These are phyloP conservation scores for Saxophila tyrrhenica DNA, from an alignment of 495 filamentous ascomycete species.

Conservation along the genomic window DNA sequence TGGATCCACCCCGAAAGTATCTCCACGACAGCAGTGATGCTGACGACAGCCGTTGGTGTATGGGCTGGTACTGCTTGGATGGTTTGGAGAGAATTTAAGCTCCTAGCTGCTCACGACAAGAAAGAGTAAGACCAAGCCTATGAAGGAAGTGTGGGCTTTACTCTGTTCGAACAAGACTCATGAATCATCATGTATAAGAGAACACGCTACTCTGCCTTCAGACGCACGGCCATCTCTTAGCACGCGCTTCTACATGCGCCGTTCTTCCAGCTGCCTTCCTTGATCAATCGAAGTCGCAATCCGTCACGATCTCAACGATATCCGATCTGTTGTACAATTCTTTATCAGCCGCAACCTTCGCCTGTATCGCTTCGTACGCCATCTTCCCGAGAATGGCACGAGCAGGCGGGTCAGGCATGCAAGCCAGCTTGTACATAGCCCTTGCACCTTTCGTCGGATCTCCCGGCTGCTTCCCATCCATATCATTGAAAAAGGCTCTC, in stretches of 20 bases:
- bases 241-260: too few species aligned
- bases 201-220: too few species aligned
- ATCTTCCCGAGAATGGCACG: slow-evolving; percentile 35
- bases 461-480: slow-evolving; percentile 28
- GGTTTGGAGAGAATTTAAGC: background rate
- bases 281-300: slow-evolving; percentile 7
- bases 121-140: background rate
- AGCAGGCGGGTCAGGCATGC: slow-evolving; percentile 37
- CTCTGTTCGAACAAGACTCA: too few species aligned
- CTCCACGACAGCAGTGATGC: background rate
- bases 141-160: too few species aligned
- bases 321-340: slow-evolving; percentile 37
- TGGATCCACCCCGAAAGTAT: background rate
- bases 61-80: background rate
- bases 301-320: slow-evolving; percentile 28
- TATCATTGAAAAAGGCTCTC: slow-evolving; percentile 30
- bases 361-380: slow-evolving; percentile 32
- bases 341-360: slow-evolving; percentile 32
- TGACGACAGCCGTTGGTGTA: background rate
- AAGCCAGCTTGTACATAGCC: slow-evolving; percentile 37
- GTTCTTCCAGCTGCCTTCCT: too few species aligned
- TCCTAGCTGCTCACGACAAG: background rate
- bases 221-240: too few species aligned
- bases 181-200: too few species aligned
- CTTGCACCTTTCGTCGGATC: slow-evolving; percentile 30